Conservation (phyloP, 2,329 filamentous ascomycete genomes). For the Podosphaera fusca region DNA sequence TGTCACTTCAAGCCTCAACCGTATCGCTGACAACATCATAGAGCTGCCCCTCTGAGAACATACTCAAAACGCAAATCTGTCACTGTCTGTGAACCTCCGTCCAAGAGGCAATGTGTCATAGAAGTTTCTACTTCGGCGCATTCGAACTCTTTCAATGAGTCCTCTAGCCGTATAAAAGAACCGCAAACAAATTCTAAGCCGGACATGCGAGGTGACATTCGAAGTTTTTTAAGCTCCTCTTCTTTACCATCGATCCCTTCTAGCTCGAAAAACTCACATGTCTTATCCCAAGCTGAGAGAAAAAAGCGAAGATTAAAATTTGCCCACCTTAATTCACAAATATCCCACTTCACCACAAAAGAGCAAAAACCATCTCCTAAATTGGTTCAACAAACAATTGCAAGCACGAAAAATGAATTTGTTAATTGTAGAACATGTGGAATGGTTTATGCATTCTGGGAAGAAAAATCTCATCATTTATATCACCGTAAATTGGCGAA, state of each 20-base stretch:
- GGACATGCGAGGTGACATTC: neutral
- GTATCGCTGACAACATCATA: too few relatives aligned
- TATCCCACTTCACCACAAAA: neutral
- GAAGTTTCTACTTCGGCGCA: neutral
- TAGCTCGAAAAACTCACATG: neutral
- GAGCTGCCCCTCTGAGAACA: slow-evolving; percentile 2
- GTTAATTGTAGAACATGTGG: neutral
- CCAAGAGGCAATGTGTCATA: slow-evolving; percentile 8
- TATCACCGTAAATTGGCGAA: neutral
- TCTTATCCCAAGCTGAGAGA: neutral
- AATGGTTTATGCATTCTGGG: neutral
- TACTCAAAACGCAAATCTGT: slow-evolving; percentile 11
- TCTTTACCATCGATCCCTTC: neutral
- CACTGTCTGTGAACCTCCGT: slow-evolving; percentile 3
- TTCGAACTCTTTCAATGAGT: neutral
- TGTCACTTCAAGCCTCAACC: too few relatives aligned
- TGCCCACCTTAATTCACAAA: neutral
- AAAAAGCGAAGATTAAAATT: neutral
- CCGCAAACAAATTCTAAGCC: neutral
- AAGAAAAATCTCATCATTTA: neutral
- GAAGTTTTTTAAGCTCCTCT: slow-evolving; percentile 6
- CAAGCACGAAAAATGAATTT: neutral
- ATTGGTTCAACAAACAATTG: neutral
- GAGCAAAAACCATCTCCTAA: neutral
- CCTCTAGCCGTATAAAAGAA: neutral